These are phyloP conservation scores for Lagenidium sp. DNA, from an alignment of 352 stramenopile species.

Conservation along the genomic window DNA sequence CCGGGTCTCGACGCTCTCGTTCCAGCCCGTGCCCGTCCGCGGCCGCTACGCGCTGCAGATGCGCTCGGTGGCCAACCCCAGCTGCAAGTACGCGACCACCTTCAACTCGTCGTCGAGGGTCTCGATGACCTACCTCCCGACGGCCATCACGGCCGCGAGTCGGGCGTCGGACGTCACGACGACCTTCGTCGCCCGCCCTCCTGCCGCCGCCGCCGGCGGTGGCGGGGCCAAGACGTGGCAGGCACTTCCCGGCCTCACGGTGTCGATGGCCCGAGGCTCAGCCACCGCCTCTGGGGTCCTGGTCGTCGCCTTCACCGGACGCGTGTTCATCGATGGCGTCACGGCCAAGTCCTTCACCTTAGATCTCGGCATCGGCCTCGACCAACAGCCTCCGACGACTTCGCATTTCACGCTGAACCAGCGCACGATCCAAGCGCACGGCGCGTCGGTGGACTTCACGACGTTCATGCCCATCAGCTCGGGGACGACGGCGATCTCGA, in stretches of 20 bases:
- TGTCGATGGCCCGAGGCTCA: constrained; percentile 6
- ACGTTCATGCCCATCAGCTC: constrained; percentile 17
- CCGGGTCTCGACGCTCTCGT: constrained; percentile 28
- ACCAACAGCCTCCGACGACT: constrained; percentile 2
- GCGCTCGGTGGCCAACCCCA: constrained; percentile 19
- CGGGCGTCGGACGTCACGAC: constrained; percentile 18
- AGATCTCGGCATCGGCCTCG: constrained; percentile 29
- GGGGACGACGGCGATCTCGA: constrained; percentile 6
- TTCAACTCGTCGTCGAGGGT: constrained; percentile 37
- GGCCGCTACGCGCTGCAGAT: constrained; percentile 31
- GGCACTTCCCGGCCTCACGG: constrained; percentile 16
- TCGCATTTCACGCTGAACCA: constrained; percentile 29
- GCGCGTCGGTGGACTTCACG: constrained; percentile 34
- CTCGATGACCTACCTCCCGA: constrained; percentile 28
- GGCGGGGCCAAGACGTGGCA: constrained; percentile 25
- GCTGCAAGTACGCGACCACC: constrained; percentile 16
- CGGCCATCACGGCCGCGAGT: constrained; percentile 9
- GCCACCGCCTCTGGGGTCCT: constrained; percentile 28
- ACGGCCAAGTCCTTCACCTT: constrained; percentile 34
- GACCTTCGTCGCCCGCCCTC: too few relatives aligned
- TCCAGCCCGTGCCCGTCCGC: constrained; percentile 25
- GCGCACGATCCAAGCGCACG: constrained; percentile 31
- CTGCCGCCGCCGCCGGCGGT: too few relatives aligned
- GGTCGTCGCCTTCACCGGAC: constrained; percentile 32
- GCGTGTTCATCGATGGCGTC: constrained; percentile 42